Evolutionary conservation across 2,329 filamentous ascomycete species (phyloP).

Genomic region (Paraphoma chrysanthemicola): DNA sequence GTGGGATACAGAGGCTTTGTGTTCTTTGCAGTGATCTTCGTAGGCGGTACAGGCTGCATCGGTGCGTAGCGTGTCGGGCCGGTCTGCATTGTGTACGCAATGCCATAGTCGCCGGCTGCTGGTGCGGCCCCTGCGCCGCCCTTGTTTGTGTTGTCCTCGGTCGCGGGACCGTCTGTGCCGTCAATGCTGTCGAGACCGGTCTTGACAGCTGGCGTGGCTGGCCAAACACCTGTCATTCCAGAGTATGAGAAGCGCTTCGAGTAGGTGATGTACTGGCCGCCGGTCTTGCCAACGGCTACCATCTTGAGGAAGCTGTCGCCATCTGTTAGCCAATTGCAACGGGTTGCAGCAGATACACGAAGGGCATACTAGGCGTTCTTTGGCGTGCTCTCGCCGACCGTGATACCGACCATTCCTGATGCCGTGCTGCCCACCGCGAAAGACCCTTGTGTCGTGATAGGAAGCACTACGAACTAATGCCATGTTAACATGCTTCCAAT

Average conservation of each 20-base stretch:
- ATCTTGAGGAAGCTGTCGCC: conserved; percentile 52
- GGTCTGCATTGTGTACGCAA: conserved; percentile 64
- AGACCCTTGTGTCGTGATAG: conserved; percentile 54
- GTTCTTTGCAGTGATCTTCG: conserved; percentile 63
- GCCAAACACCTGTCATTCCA: conserved; percentile 69
- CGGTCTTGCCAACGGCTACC: conserved; percentile 60
- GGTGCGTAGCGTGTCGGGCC: conserved; percentile 67
- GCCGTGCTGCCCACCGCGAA: conserved; percentile 54
- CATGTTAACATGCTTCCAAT: no score
- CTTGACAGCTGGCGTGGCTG: conserved; percentile 43
- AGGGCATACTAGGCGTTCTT: conserved; percentile 63
- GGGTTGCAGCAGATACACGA: background rate
- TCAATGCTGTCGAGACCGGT: conserved; percentile 45
- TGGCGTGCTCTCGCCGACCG: conserved; percentile 39
- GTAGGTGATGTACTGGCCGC: conserved; percentile 64
- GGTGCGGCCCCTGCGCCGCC: conserved; percentile 28
- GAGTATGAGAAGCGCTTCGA: conserved; percentile 69
- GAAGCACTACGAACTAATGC: conserved; percentile 8
- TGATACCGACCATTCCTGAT: conserved; percentile 32
- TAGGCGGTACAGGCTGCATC: conserved; percentile 65
- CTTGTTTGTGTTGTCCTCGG: conserved; percentile 27
- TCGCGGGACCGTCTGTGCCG: conserved; percentile 37
- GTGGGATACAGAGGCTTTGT: conserved; percentile 61
- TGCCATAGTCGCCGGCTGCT: conserved; percentile 41
- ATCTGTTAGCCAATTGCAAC: conserved; percentile 11